Evolutionary conservation across 345 rosid species (phyloP), one percentile per base, ranked within the genome.

Genomic region (Lumnitzera littorea): DNA sequence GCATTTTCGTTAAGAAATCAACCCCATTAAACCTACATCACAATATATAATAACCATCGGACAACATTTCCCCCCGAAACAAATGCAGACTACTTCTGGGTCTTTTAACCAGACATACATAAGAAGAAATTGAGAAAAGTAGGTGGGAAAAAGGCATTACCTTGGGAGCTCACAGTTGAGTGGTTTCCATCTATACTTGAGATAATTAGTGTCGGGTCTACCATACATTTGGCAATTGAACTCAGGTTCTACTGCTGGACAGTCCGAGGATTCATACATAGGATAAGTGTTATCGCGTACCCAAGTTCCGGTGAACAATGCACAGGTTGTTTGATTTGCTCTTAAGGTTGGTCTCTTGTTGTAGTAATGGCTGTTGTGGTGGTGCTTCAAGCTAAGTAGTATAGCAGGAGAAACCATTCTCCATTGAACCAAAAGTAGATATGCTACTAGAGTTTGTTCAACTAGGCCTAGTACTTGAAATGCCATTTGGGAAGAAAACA

Each of bases 111-210:
- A 36, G 5, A 20, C 43, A 36, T 1, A 36, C 11, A 9, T 36
- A 36, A 36, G 43, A 36, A 36, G 9, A 2, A 20, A 0, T 29
- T 17, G 5, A 31, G 8, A 51, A 4, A 16, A 3, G 16, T 7
- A 24, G 13, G 20, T 20, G 10, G 25, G 13, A 60, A 0, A 7
- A 63, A 25, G 0, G 16, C 3, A 12, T 63, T 62, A 92, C 99
- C 96, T 84, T 2, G 97, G 97, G 50, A 94, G 86, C 68, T 84
- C 80, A 62, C 99, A 90, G 66, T 80, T 72, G 51, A 86, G 78
- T 5, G 99, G 97, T 63, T 82, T 70, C 99, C 99, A 94, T 64
- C 92, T 79, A 57, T 87, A 94, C 67, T 79, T 82, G 74, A 85
- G 96, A 65, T 90, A 94, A 9, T 78, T 82, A 16, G 95, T 76